These are phyloP conservation scores for Cystofilobasidium capitatum DNA, from an alignment of 768 basidiomycete genomes.

Conservation along the genomic window DNA sequence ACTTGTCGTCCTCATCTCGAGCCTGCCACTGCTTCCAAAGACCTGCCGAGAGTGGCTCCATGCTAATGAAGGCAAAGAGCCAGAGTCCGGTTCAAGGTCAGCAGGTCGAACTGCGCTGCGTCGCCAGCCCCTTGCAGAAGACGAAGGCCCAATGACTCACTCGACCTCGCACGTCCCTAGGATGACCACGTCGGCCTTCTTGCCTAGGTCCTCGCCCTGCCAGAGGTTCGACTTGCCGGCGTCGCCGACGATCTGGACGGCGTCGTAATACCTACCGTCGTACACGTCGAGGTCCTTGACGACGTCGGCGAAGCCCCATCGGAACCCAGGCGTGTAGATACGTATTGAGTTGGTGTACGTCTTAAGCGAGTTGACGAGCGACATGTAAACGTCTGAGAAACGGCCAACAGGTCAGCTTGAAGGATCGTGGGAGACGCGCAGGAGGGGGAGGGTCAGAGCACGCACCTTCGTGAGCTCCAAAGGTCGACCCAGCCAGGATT, in stretches of 20 bases:
- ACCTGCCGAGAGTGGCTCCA: slow-evolving; percentile 11
- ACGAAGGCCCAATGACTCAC: slow-evolving; percentile 34
- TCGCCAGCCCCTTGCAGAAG: background rate
- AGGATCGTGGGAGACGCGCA: background rate
- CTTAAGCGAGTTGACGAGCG: slow-evolving; percentile 19
- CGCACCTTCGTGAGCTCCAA: slow-evolving; percentile 25
- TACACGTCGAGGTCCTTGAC: slow-evolving; percentile 23
- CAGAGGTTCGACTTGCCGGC: slow-evolving; percentile 34
- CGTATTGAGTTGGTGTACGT: slow-evolving; percentile 12
- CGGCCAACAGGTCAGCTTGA: background rate
- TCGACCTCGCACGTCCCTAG: slow-evolving; percentile 47
- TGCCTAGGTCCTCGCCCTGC: slow-evolving; percentile 8
- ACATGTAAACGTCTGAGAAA: slow-evolving; percentile 25
- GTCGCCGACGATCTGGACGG: slow-evolving; percentile 36
- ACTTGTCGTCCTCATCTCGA: slow-evolving; percentile 37
- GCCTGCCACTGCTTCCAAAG: slow-evolving; percentile 19
- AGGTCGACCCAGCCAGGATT: slow-evolving; percentile 16
- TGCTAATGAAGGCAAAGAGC: background rate
- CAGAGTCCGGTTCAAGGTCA: background rate
- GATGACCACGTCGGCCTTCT: slow-evolving; percentile 39
- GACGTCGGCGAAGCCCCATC: slow-evolving; percentile 27
- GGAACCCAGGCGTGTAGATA: slow-evolving; percentile 20
- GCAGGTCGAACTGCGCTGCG: background rate
- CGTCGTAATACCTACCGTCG: slow-evolving; percentile 22
- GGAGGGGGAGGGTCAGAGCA: background rate